Percentiles rank a stretch among this genome's conserved stretches.
Evolutionary conservation across 176 grass and related monocot genomes (phyloP).

Genomic region (Typha latifolia): DNA sequence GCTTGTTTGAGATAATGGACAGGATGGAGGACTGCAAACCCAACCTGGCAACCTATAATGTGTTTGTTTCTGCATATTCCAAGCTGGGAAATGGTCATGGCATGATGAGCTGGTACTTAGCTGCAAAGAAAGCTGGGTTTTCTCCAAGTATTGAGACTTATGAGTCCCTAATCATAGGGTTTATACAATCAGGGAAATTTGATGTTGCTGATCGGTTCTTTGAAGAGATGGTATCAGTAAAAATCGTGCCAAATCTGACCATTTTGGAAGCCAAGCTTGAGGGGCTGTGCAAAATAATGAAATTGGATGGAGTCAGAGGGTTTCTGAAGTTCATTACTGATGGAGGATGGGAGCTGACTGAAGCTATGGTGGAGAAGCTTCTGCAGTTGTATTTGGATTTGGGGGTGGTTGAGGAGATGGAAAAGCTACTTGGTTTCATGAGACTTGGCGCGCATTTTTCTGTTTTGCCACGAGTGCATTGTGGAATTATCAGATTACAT

Average conservation of each 20-base stretch:
- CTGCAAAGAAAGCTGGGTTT: constrained; percentile 41
- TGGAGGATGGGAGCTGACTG: constrained; percentile 23
- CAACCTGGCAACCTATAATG: constrained; percentile 29
- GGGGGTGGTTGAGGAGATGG: constrained; percentile 27
- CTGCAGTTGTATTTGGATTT: constrained; percentile 20
- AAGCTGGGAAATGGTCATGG: constrained; percentile 19
- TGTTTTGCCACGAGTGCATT: constrained; percentile 26
- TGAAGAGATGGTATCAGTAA: constrained; percentile 32
- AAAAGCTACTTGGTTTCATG: constrained; percentile 27
- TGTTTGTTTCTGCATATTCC: constrained; percentile 35
- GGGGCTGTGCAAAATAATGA: constrained; percentile 23
- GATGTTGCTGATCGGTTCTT: constrained; percentile 32
- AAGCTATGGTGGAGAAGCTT: constrained; percentile 23
- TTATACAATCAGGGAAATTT: constrained; percentile 24
- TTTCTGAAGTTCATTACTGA: constrained; percentile 18
- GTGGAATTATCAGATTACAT: constrained; percentile 41
- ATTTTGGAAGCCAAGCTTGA: constrained; percentile 42
- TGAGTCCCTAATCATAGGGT: constrained; percentile 38
- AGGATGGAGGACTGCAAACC: constrained; percentile 18
- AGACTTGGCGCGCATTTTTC: constrained; percentile 5
- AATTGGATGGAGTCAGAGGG: constrained; percentile 14
- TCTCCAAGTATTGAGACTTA: constrained; percentile 28
- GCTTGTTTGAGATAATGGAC: constrained; percentile 39
- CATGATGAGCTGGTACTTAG: constrained; percentile 39
- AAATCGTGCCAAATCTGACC: constrained; percentile 24